Evolutionary conservation across 23 red algal species (phyloP).

Genomic region (Gracilaria domingensis): DNA sequence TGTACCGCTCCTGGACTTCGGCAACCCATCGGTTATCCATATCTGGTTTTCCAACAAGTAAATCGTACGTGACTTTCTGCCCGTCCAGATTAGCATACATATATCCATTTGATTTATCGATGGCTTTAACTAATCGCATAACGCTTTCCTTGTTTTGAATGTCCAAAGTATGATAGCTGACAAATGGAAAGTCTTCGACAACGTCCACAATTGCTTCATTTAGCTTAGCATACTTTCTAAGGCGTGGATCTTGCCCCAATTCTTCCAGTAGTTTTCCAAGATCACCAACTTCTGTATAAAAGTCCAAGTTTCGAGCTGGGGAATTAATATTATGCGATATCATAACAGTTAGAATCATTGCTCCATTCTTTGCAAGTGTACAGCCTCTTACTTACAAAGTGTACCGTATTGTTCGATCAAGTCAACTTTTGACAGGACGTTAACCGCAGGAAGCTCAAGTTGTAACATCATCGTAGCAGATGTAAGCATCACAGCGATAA

Average conservation of each 20-base stretch:
- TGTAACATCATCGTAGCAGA: slow-evolving; percentile 89
- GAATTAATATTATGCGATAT: neutral
- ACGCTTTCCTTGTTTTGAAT: slow-evolving; percentile 77
- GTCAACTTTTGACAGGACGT: slow-evolving; percentile 95
- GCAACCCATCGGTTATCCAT: slow-evolving; percentile 51
- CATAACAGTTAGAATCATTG: neutral
- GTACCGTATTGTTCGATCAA: slow-evolving; percentile 81
- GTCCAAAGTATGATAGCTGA: slow-evolving; percentile 78
- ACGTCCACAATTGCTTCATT: slow-evolving; percentile 76
- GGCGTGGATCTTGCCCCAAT: slow-evolving; percentile 44
- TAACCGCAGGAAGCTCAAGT: slow-evolving; percentile 91
- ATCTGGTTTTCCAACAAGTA: slow-evolving; percentile 63
- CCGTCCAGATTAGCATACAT: slow-evolving; percentile 70
- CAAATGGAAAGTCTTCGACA: slow-evolving; percentile 82
- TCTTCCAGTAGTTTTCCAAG: slow-evolving; percentile 37
- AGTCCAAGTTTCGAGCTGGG: slow-evolving; percentile 57
- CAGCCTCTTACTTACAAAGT: slow-evolving; percentile 43
- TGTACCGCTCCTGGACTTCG: slow-evolving; percentile 73
- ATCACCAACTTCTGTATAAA: slow-evolving; percentile 63
- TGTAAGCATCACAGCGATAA: slow-evolving; percentile 78
- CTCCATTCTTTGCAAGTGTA: neutral
- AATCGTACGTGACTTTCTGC: slow-evolving; percentile 40
- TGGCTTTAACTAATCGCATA: slow-evolving; percentile 30
- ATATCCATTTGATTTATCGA: slow-evolving; percentile 83
- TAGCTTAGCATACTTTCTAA: slow-evolving; percentile 63